Base-by-base conservation (phyloP, 805 yeast genomes). In the Spathaspora sp. region DNA sequence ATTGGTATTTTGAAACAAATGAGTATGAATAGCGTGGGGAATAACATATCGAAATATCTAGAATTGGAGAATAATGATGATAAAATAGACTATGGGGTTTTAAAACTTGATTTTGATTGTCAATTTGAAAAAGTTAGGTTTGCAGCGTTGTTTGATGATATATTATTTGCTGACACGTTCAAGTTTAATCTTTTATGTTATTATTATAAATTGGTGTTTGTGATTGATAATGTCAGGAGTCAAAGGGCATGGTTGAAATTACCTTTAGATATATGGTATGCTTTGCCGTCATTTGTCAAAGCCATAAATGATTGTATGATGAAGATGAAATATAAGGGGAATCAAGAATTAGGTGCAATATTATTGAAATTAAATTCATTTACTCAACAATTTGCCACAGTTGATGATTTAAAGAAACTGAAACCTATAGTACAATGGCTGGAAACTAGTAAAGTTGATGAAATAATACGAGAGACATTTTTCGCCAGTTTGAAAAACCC, bases 241-340 rank as follows among this genome's bases (percentile, higher is more conserved):
- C 40, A 47, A 18, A 46, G 31, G 46, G 60, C 71, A 5, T 59
- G 78, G 32, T 56, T 78, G 18, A 64, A 68, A 46, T 73, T 70
- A 52, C 82, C 82, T 0, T 67, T 78, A 5, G 80, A 77, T 57
- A 59, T 81, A 32, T 53, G 79, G 31, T 58, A 68, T 32, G 71
- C 72, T 54, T 77, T 78, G 29, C 66, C 67, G 0, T 28, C 35
- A 17, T 56, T 51, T 26, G 46, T 64, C 10, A 62, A 62, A 40
- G 35, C 16, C 28, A 50, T 62, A 17, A 56, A 51, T 19, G 64
- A 60, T 52, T 39, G 47, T 16, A 18, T 52, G 17, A 46, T 47
- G 3, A 45, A 48, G 17, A 46, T 47, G 3, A 45, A 48, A 17
- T 23, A 32, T 17, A 40, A 48, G n/a, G 20, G 47, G 6, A 47